Conservation (phyloP, 257 asterid genomes). For the Petunia axillaris region DNA sequence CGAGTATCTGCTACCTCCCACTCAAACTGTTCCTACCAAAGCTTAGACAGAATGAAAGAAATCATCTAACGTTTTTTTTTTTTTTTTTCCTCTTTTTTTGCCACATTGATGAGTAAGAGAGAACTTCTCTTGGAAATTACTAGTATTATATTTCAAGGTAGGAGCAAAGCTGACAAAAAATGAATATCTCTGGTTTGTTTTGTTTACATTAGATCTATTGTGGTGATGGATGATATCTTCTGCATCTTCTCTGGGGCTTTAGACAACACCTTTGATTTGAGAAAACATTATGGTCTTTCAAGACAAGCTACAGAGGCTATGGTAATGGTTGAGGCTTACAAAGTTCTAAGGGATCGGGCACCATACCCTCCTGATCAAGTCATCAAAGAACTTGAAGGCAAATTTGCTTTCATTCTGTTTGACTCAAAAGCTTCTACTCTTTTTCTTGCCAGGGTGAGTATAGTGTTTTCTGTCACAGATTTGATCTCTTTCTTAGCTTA, state of each 20-base stretch:
- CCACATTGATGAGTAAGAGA: neutral
- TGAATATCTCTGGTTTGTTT: neutral
- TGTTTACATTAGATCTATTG: conserved; percentile 47
- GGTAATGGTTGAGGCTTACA: conserved; percentile 61
- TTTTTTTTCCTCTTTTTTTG: neutral
- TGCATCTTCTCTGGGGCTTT: conserved; percentile 67
- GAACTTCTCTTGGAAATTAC: neutral
- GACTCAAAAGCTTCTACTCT: conserved; percentile 56
- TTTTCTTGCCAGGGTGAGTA: conserved; percentile 64
- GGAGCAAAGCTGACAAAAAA: neutral
- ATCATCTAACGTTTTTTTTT: neutral
- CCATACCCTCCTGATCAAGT: conserved; percentile 78
- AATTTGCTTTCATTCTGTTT: conserved; percentile 62
- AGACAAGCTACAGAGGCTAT: conserved; percentile 64
- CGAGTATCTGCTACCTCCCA: neutral
- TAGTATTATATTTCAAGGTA: neutral
- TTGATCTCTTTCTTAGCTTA: neutral
- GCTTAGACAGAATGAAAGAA: neutral
- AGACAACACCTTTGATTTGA: conserved; percentile 53
- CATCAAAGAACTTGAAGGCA: conserved; percentile 63
- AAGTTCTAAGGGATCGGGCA: conserved; percentile 63
- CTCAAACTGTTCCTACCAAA: neutral
- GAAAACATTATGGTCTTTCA: conserved; percentile 59
- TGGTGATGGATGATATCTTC: conserved; percentile 68
- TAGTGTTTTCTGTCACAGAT: neutral